These are phyloP conservation scores for Mycena maculata DNA, from an alignment of 768 basidiomycete genomes.

Conservation along the genomic window DNA sequence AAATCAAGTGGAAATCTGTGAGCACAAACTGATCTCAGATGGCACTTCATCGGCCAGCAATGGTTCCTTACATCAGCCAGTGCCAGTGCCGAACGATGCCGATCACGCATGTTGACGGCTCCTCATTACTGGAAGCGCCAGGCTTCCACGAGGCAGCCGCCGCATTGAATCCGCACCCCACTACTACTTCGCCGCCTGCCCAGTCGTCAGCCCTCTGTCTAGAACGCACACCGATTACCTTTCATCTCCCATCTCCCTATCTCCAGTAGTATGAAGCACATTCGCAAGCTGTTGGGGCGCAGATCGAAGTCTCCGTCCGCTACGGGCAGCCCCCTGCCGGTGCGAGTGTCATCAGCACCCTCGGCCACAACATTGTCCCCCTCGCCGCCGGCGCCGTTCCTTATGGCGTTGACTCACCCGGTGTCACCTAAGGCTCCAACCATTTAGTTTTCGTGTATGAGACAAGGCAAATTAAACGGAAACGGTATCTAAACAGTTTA, in stretches of 20 bases:
- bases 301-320: slow-evolving; percentile 1
- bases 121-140: too few relatives aligned
- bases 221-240: slow-evolving; percentile 6
- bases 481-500: too few relatives aligned
- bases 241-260: neutral
- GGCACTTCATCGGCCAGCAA: too few relatives aligned
- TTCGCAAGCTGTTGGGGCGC: neutral
- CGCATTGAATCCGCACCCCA: neutral
- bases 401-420: neutral
- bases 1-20: too few relatives aligned
- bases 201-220: neutral
- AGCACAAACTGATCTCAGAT: too few relatives aligned
- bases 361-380: neutral
- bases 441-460: too few relatives aligned
- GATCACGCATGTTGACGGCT: too few relatives aligned
- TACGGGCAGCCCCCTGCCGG: neutral
- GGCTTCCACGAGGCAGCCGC: neutral
- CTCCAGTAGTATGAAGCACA: slow-evolving; percentile 3
- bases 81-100: too few relatives aligned
- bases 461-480: too few relatives aligned
- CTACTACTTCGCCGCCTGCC: neutral
- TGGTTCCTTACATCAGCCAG: too few relatives aligned
- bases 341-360: neutral
- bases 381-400: neutral
- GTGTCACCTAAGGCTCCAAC: too few relatives aligned